Evolutionary conservation across 2,329 filamentous ascomycete species (phyloP), one percentile per base, ranked within the genome.

Genomic region (Botryotinia calthae): DNA sequence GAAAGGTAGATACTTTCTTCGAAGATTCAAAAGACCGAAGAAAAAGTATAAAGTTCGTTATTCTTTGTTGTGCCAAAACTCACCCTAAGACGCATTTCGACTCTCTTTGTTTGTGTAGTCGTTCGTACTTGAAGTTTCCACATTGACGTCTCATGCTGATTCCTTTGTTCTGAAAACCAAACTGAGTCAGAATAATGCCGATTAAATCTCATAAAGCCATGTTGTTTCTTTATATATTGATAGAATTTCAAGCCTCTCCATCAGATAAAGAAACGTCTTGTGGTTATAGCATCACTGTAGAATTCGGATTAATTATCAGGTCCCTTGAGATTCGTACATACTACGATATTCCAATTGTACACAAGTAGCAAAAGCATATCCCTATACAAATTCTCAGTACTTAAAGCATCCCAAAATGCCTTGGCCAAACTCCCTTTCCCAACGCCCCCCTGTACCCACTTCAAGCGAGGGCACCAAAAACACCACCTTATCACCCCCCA

Each of bases 1-100:
- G 34, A 42, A 31, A 22, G 9, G n/a, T 42, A 37, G 16, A 42
- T 14, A 1, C 0, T 40, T 37, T 54, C 25, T n/a, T 28, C n/a
- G 46, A 67, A 28, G 48, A 1, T 67, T 56, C 25, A 14, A 56
- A 42, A 22, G 18, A 28, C 12, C 25, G 34, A 56, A 67, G 34
- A 42, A 42, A 37, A 37, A 31, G 25, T 42, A 22, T 22, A 1
- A 25, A 16, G 10, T 31, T 67, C 65, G 40, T 28, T 31, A 31
- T 67, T 56, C 65, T 67, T 56, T 67, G n/a, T 67, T 67, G n/a
- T 20, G 18, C 14, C 9, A 10, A 9, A 56, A 31, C 37, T 6
- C n/a, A 42, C 34, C 9, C 65, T 56, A 9, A 28, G 65, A 67
- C 48, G 65, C 48, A 67, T 67, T 56, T 65, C 40, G 65, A 67